A percentile compares a stretch with the other conserved stretches of the same genome.
phyloP scores from a whole-genome alignment of 768 basidiomycete genomes.

The Russula compacta region DNA sequence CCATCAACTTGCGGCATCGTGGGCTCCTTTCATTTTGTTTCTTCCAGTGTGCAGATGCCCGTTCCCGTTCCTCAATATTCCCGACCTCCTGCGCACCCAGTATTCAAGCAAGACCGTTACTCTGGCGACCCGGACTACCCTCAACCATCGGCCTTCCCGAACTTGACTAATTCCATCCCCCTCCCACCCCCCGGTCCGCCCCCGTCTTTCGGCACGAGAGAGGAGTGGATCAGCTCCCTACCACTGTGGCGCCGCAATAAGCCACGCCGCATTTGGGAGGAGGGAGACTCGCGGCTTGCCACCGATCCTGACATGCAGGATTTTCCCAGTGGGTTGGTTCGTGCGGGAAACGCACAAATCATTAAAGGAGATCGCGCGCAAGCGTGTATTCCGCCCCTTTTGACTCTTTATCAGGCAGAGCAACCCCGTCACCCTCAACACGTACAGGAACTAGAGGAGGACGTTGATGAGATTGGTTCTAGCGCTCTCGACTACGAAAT shows the following conservation, averaged over 20 bases:
- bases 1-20: constrained; percentile 12
- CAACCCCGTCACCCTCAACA: constrained; percentile 2
- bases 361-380: constrained; percentile 83
- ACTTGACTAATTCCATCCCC: constrained; percentile 49
- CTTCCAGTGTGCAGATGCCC: constrained; percentile 61
- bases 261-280: constrained; percentile 55
- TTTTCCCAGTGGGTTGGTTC: constrained; percentile 69
- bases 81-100: constrained; percentile 52
- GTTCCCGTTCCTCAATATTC: constrained; percentile 66
- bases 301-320: constrained; percentile 34
- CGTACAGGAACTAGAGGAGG: constrained; percentile 25
- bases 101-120: constrained; percentile 46
- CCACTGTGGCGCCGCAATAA: constrained; percentile 66
- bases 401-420: constrained; percentile 21
- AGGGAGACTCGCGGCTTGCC: constrained; percentile 34
- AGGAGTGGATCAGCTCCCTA: constrained; percentile 65
- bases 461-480: constrained; percentile 38
- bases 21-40: constrained; percentile 25
- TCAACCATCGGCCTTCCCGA: constrained; percentile 40
- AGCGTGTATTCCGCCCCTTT: constrained; percentile 76
- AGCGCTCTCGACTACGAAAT: constrained; percentile 33
- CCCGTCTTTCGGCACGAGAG: constrained; percentile 54
- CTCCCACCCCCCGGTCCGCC: constrained; percentile 52
- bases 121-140: constrained; percentile 32
- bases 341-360: constrained; percentile 67